Percentiles rank a stretch among this genome's conserved stretches.
phyloP scores from a whole-genome alignment of 768 basidiomycete species.

The Dacryopinax primogenitus region DNA sequence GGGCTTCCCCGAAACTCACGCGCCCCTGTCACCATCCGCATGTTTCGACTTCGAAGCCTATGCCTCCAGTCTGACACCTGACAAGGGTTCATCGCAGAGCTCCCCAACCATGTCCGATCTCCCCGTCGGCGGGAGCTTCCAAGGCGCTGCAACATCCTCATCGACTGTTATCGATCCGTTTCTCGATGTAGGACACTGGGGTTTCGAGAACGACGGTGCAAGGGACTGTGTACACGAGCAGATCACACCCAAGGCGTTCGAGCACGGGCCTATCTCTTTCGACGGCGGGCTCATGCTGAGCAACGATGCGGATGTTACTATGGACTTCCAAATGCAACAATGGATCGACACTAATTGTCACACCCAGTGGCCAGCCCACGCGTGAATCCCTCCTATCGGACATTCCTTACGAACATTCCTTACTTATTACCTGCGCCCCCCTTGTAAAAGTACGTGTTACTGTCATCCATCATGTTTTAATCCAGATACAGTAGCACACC shows the following conservation, averaged over 20 bases:
- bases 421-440: neutral
- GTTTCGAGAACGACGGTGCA: neutral
- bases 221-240: neutral
- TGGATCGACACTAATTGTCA: neutral
- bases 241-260: slow-evolving; percentile 2
- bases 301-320: neutral
- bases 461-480: neutral
- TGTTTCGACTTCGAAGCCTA: slow-evolving; percentile 4
- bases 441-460: neutral
- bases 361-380: neutral
- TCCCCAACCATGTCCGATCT: neutral
- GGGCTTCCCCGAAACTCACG: neutral
- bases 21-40: neutral
- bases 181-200: neutral
- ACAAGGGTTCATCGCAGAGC: neutral
- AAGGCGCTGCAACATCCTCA: neutral
- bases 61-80: neutral
- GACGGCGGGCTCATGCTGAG: neutral
- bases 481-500: neutral
- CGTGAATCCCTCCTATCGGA: neutral
- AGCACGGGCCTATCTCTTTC: neutral
- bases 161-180: neutral
- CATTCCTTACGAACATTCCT: neutral
- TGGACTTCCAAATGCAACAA: neutral
- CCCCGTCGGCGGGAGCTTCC: neutral